Percentiles rank a stretch among this genome's conserved stretches.
Evolutionary conservation across 495 filamentous ascomycete genomes (phyloP).

Genomic region (Podospora bellae-mahoneyi): DNA sequence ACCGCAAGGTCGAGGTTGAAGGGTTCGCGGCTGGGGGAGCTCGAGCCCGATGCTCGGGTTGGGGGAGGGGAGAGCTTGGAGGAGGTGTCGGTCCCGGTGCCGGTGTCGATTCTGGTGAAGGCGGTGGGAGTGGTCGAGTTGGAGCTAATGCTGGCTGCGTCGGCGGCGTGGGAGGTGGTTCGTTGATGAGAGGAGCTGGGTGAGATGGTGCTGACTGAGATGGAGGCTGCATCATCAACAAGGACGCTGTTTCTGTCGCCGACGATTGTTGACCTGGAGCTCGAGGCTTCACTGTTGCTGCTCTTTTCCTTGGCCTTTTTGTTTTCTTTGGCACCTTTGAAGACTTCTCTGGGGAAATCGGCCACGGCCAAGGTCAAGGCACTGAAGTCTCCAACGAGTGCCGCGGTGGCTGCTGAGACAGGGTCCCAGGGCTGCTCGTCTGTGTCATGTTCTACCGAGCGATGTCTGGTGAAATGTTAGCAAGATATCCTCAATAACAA

Average conservation of each 20-base stretch:
- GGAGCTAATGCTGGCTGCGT: neutral
- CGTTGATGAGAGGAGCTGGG: neutral
- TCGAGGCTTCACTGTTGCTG: neutral
- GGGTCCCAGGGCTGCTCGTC: conserved; percentile 70
- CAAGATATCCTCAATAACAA: neutral
- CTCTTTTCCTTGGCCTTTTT: conserved; percentile 23
- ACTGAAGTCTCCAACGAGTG: conserved; percentile 69
- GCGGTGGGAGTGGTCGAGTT: neutral
- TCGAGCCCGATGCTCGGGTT: neutral
- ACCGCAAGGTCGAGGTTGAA: conserved; percentile 54
- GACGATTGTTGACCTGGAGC: neutral
- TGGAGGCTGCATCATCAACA: neutral
- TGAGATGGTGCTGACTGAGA: neutral
- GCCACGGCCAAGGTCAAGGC: conserved; percentile 77
- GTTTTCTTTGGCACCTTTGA: conserved; percentile 42
- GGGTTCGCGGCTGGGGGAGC: conserved; percentile 4
- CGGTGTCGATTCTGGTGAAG: neutral
- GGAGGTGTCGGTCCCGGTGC: conserved; percentile 7
- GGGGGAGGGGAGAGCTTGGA: conserved; percentile 6
- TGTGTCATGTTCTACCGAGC: conserved; percentile 64
- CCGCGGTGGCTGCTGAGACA: conserved; percentile 66
- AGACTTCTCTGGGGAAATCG: conserved; percentile 74
- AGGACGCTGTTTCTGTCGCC: neutral
- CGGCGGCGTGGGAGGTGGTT: neutral
- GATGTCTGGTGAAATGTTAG: conserved; percentile 51